Evolutionary conservation across 192 early-diverging fungal species (phyloP), one percentile per base, ranked within the genome.

Genomic region (Podila clonocystis): DNA sequence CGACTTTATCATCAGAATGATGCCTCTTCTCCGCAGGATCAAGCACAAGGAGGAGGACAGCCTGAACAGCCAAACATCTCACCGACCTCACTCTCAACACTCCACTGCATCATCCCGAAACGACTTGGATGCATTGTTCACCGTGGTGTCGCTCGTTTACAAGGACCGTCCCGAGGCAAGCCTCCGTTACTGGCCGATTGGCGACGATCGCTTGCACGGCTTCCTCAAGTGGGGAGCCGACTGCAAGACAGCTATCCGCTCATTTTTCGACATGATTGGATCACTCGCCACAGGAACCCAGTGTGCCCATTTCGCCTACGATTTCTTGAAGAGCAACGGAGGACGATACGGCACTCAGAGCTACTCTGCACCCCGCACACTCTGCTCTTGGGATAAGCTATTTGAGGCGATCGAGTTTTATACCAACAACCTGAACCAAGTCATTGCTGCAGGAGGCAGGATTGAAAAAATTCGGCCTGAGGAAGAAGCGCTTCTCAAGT

Each of bases 191-290:
- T 95, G 94, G 94, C 58, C 72, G 29, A 83, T 62, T 41, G 66
- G 74, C 7, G 88, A 90, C 65, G 85, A 88, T 55, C 83, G 91
- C 22, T 78, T 91, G 58, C 82, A 87, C 12, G 82, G 85, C 48
- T 93, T 94, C 60, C 61, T 91, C 67, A 87, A 90, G 60, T 93
- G 91, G 91, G 86, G 85, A 17, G 74, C 86, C 0, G 88, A 88
- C 68, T 88, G 89, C 60, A 84, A 82, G 24, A 85, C 88, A 9
- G 91, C 91, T 73, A 84, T 91, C 7, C 85, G 89, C 15, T 89
- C 92, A 3, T 96, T 93, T 77, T 89, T 95, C 61, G 88, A 95
- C 68, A 92, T 97, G 87, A 84, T 99, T 19, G 88, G 92, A 22
- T 89, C 96, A 0, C 83, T 99, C 30, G 90, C 97, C 0, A 91